Evolutionary conservation across 345 rosid genomes (phyloP), one percentile per base, ranked within the genome.

Genomic region (Populus pruinosa): DNA sequence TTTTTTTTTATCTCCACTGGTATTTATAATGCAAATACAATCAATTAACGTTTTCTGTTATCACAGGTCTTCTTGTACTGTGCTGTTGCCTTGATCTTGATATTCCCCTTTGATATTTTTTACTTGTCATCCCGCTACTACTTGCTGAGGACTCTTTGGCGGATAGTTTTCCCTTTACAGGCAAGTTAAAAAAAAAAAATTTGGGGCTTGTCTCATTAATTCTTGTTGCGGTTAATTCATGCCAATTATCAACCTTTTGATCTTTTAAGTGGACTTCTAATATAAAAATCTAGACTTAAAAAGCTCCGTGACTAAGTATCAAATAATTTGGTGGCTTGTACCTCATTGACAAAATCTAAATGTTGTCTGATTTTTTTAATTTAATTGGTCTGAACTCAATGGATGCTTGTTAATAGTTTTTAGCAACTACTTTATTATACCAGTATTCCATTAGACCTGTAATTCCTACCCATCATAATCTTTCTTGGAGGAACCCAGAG

Each of bases 41-140:
- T 64, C 68, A 36, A 35, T 49, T 56, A 69, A 62, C 29, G 1
- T 63, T 20, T 27, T 49, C 44, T 64, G 66, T 44, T 73, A 27
- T 79, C 85, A 76, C 97, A 93, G 98, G 96, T 96, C 71, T 88
- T 90, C 79, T 77, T 96, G 82, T 96, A 96, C 82, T 77, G 86
- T 75, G 92, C 87, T 71, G 93, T 89, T 67, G 81, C 80, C 55
- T 83, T 96, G 77, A 76, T 92, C 77, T 76, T 93, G 86, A 87
- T 96, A 79, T 90, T 93, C 76, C 98, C 99, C 41, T 89, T 93
- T 53, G 83, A 93, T 87, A 92, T 96, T 82, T 96, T 93, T 85
- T 87, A 91, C 81, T 83, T 92, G 79, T 83, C 94, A 55, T 85
- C 98, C 20, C 98, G 98, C 31, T 88, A 91, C 88, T 93, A 83